Percentiles rank a stretch among this genome's conserved stretches.
Conservation (phyloP, 495 filamentous ascomycete species). For the Schizothecium vesticola region DNA sequence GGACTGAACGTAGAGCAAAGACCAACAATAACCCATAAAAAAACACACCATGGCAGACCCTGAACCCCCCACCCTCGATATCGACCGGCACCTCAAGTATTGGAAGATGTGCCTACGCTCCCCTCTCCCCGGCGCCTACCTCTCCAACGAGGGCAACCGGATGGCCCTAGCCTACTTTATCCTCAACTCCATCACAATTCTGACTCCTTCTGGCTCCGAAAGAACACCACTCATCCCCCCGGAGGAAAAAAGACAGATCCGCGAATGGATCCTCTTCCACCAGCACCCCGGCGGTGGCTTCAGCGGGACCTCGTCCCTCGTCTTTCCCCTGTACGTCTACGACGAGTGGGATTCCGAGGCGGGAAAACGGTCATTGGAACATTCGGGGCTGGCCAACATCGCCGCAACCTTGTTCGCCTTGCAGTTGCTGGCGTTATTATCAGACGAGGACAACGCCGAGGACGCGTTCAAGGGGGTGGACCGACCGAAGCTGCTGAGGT, state of each 20-base stretch:
- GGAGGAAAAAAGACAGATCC: slow-evolving; percentile 30
- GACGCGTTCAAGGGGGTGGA: slow-evolving; percentile 51
- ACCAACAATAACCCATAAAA: not conserved
- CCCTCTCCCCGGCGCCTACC: slow-evolving; percentile 74
- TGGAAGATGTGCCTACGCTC: slow-evolving; percentile 86
- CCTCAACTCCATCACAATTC: slow-evolving; percentile 40
- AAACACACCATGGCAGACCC: slow-evolving; percentile 20
- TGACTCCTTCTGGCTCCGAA: slow-evolving; percentile 26
- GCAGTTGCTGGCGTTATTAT: slow-evolving; percentile 64
- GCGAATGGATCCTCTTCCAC: slow-evolving; percentile 56
- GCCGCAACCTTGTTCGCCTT: slow-evolving; percentile 87
- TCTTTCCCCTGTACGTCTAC: slow-evolving; percentile 31
- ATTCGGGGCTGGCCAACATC: slow-evolving; percentile 76
- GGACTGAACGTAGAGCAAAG: not conserved
- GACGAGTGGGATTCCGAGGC: slow-evolving; percentile 30
- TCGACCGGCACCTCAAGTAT: slow-evolving; percentile 76
- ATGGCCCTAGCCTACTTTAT: slow-evolving; percentile 87
- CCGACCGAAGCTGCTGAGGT: slow-evolving; percentile 59
- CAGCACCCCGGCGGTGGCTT: slow-evolving; percentile 79
- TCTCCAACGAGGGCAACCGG: slow-evolving; percentile 79
- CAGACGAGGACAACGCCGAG: slow-evolving; percentile 56
- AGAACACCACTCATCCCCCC: slow-evolving; percentile 28
- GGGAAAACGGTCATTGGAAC: slow-evolving; percentile 35
- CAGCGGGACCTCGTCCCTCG: slow-evolving; percentile 61
- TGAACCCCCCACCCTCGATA: slow-evolving; percentile 51